phyloP scores from a whole-genome alignment of 352 stramenopile genomes.

The Detonula confervacea region DNA sequence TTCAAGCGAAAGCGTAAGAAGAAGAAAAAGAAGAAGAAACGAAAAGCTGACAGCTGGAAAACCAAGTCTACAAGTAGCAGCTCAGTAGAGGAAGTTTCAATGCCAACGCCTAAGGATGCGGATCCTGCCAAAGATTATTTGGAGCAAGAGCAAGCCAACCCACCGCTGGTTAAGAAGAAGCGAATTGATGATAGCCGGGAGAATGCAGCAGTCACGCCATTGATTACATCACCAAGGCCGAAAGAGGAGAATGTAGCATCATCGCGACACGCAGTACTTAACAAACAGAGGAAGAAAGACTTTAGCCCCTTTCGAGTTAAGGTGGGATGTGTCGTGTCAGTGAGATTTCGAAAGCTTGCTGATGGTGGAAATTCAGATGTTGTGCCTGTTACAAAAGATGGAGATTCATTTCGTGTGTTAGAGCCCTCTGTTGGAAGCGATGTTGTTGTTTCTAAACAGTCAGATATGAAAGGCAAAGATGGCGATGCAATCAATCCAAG shows the following conservation, averaged over 20 bases:
- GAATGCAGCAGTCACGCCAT: constrained; percentile 7
- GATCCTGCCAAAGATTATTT: background rate
- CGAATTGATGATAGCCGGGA: background rate
- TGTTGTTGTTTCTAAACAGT: constrained; percentile 2
- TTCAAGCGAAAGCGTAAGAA: constrained; percentile 4
- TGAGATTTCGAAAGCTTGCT: constrained; percentile 55
- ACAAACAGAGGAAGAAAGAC: constrained; percentile 60
- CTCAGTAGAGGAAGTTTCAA: background rate
- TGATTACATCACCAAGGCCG: background rate
- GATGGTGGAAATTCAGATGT: constrained; percentile 52
- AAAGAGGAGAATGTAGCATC: background rate
- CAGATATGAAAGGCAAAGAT: constrained; percentile 5
- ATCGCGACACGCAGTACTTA: constrained; percentile 1
- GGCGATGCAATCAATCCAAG: constrained; percentile 4
- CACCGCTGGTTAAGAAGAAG: background rate
- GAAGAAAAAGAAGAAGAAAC: constrained; percentile 30
- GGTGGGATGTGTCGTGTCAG: constrained; percentile 69
- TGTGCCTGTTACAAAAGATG: constrained; percentile 33
- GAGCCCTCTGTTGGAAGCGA: background rate
- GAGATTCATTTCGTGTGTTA: constrained; percentile 21
- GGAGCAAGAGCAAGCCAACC: background rate
- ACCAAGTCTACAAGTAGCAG: background rate
- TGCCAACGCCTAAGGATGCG: background rate
- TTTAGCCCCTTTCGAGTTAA: constrained; percentile 74
- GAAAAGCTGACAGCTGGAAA: background rate